Percentiles rank a stretch among this genome's conserved stretches.
phyloP scores from a whole-genome alignment of 1,284 basidiomycete species.

The Austroboletus olivaceoglutinosus region DNA sequence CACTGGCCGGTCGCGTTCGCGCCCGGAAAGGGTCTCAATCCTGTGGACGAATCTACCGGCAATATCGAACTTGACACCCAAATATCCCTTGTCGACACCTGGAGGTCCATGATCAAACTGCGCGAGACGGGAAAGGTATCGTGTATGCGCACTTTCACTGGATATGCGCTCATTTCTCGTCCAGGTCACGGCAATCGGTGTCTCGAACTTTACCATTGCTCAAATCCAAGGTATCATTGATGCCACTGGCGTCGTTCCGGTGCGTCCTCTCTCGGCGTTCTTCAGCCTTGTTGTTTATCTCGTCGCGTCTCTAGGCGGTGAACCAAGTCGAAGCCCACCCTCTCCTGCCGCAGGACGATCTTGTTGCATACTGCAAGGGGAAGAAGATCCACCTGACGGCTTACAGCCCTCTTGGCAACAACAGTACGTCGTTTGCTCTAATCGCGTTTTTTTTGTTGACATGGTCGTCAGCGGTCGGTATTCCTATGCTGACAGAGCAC shows the following conservation, averaged over 20 bases:
- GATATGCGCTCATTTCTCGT: background rate
- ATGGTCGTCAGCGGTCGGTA: slow-evolving; percentile 45
- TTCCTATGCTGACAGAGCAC: slow-evolving; percentile 62
- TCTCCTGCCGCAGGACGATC: slow-evolving; percentile 67
- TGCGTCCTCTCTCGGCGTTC: slow-evolving; percentile 6
- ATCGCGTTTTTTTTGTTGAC: background rate
- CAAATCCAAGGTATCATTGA: slow-evolving; percentile 69
- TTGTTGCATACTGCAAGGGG: slow-evolving; percentile 65
- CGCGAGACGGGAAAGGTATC: slow-evolving; percentile 43
- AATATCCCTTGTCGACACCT: slow-evolving; percentile 73
- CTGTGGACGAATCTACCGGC: slow-evolving; percentile 43
- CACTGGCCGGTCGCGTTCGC: slow-evolving; percentile 87
- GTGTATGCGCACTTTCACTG: background rate
- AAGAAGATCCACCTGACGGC: slow-evolving; percentile 81
- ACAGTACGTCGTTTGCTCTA: slow-evolving; percentile 42
- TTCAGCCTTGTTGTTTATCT: background rate
- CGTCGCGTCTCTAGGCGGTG: slow-evolving; percentile 39
- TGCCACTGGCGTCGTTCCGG: slow-evolving; percentile 76
- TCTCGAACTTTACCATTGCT: slow-evolving; percentile 78
- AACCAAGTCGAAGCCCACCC: slow-evolving; percentile 91
- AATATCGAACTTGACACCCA: slow-evolving; percentile 58
- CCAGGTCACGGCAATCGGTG: slow-evolving; percentile 63
- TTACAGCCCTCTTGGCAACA: slow-evolving; percentile 85
- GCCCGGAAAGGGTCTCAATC: slow-evolving; percentile 59
- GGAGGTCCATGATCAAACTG: slow-evolving; percentile 76